Percentiles rank a stretch among this genome's conserved stretches.
Conservation (phyloP, 352 stramenopile genomes). For the Blastocystis sp. region DNA sequence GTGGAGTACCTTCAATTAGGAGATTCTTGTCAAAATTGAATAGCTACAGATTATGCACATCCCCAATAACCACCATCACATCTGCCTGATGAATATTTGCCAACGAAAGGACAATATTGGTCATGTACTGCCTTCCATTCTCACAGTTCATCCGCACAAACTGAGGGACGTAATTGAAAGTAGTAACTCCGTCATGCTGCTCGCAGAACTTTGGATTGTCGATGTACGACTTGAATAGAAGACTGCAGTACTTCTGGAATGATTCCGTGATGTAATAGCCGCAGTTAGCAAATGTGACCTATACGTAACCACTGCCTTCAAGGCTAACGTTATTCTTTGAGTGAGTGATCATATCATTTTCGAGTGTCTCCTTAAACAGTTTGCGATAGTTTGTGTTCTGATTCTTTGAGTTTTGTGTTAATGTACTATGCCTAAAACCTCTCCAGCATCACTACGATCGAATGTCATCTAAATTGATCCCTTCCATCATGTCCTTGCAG, state of each 20-base stretch:
- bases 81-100: background rate
- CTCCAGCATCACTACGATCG: background rate
- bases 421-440: background rate
- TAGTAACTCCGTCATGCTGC: background rate
- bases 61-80: background rate
- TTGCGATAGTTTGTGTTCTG: constrained; percentile 35
- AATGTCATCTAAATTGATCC: constrained; percentile 53
- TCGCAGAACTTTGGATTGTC: background rate
- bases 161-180: background rate
- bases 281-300: constrained; percentile 20
- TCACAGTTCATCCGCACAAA: constrained; percentile 54
- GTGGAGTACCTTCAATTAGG: constrained; percentile 36
- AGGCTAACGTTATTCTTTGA: constrained; percentile 2
- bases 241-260: constrained; percentile 21
- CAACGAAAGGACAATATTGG: constrained; percentile 29
- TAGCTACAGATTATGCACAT: background rate
- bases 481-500: constrained; percentile 48
- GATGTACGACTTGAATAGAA: constrained; percentile 54
- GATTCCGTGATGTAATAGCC: constrained; percentile 16
- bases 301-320: background rate
- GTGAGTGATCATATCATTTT: constrained; percentile 2
- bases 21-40: constrained; percentile 58
- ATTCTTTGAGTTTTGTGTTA: constrained; percentile 49
- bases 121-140: constrained; percentile 31
- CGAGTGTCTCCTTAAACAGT: background rate